Conservation (phyloP, 1,284 basidiomycete genomes). For the Heterobasidion annosum region DNA sequence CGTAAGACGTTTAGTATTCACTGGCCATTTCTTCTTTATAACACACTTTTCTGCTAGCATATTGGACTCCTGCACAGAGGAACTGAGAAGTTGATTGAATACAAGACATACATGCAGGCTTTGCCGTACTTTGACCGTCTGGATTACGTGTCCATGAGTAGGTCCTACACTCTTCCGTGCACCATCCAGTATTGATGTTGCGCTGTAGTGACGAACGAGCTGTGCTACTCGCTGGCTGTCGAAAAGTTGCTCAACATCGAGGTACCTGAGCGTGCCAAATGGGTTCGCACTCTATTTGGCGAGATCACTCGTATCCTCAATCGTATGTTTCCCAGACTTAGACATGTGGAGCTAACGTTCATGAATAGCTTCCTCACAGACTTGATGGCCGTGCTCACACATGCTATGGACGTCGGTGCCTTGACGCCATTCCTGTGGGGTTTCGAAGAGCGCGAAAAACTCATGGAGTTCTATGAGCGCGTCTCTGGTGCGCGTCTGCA, state of each 20-base stretch:
- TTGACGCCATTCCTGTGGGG: slow-evolving; percentile 99
- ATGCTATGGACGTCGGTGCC: slow-evolving; percentile 96
- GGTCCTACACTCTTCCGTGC: slow-evolving; percentile 18
- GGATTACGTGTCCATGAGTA: slow-evolving; percentile 99
- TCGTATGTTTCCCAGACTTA: slow-evolving; percentile 39
- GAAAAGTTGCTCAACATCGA: slow-evolving; percentile 99
- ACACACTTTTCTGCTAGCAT: slow-evolving; percentile 46
- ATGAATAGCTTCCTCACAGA: slow-evolving; percentile 32
- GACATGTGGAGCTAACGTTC: not conserved
- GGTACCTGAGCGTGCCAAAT: slow-evolving; percentile 97
- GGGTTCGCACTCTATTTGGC: slow-evolving; percentile 96
- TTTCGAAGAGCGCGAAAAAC: slow-evolving; percentile 99
- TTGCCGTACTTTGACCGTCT: slow-evolving; percentile 99
- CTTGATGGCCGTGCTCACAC: slow-evolving; percentile 95
- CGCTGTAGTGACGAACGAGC: slow-evolving; percentile 84
- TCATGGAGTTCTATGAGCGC: slow-evolving; percentile 99
- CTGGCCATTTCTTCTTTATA: slow-evolving; percentile 5
- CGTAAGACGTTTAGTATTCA: slow-evolving; percentile 29
- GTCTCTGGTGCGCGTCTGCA: slow-evolving; percentile 97
- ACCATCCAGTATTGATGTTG: slow-evolving; percentile 1
- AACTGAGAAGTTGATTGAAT: slow-evolving; percentile 98
- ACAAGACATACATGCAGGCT: slow-evolving; percentile 98
- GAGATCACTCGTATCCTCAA: slow-evolving; percentile 96
- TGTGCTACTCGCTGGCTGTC: slow-evolving; percentile 94
- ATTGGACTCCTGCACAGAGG: slow-evolving; percentile 95